A percentile compares a stretch with the other conserved stretches of the same genome.
Evolutionary conservation across 805 yeast genomes (phyloP).

Genomic region (Saccharomyces jurei): DNA sequence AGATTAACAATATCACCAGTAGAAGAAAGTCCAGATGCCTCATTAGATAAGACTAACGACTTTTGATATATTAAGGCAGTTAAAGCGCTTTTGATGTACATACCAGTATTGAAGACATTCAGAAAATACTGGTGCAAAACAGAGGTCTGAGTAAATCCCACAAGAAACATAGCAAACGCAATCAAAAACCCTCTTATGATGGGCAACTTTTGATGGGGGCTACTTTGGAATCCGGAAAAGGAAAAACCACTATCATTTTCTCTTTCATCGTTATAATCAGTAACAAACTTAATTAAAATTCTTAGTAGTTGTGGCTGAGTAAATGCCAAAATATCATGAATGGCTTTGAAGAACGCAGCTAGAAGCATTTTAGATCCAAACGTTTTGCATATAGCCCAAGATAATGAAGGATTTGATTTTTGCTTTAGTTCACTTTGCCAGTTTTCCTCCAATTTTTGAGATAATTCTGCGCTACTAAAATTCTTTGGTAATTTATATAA

Average conservation of each 20-base stretch:
- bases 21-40: slow-evolving; percentile 59
- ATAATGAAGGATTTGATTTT: slow-evolving; percentile 39
- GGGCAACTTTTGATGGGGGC: slow-evolving; percentile 42
- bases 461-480: slow-evolving; percentile 47
- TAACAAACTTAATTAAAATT: slow-evolving; percentile 52
- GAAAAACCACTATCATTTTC: not conserved
- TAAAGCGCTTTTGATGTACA: slow-evolving; percentile 63
- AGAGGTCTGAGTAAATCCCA: slow-evolving; percentile 71
- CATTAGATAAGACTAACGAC: slow-evolving; percentile 60
- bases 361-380: slow-evolving; percentile 65
- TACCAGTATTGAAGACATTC: slow-evolving; percentile 66
- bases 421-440: slow-evolving; percentile 58
- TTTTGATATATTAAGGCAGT: slow-evolving; percentile 63
- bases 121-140: slow-evolving; percentile 73
- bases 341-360: slow-evolving; percentile 64
- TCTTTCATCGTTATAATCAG: slow-evolving; percentile 36
- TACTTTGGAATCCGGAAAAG: not conserved
- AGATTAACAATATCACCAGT: slow-evolving; percentile 92
- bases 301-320: slow-evolving; percentile 81
- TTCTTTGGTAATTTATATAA: slow-evolving; percentile 70
- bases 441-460: slow-evolving; percentile 41
- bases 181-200: slow-evolving; percentile 69
- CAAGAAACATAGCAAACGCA: slow-evolving; percentile 64
- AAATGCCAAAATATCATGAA: slow-evolving; percentile 75
- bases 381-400: slow-evolving; percentile 54